Evolutionary conservation across 257 asterid species (phyloP).

Genomic region (Capsicum pubescens): DNA sequence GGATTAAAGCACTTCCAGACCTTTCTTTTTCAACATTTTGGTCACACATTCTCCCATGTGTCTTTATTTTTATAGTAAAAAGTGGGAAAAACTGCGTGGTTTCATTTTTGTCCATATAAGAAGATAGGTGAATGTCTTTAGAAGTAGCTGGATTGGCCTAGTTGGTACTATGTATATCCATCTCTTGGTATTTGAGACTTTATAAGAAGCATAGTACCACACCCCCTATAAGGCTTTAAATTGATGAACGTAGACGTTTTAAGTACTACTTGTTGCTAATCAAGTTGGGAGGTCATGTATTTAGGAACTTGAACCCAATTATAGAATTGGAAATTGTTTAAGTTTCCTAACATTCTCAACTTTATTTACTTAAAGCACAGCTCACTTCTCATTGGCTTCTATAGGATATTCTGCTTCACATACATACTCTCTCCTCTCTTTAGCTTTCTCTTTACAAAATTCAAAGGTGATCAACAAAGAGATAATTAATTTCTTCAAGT

Average conservation of each 20-base stretch:
- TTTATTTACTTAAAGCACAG: slow-evolving; percentile 41
- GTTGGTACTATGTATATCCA: background rate
- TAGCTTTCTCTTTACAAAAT: background rate
- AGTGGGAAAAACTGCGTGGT: background rate
- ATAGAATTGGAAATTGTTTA: background rate
- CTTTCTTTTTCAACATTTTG: slow-evolving; percentile 24
- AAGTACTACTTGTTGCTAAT: background rate
- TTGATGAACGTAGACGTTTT: background rate
- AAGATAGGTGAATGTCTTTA: background rate
- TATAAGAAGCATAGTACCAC: background rate
- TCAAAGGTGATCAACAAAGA: background rate
- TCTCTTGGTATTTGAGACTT: background rate
- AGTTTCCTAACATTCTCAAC: too few species aligned
- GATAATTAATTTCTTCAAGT: slow-evolving; percentile 17
- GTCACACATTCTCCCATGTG: slow-evolving; percentile 40
- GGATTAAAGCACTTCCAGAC: slow-evolving; percentile 58
- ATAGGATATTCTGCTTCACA: slow-evolving; percentile 45
- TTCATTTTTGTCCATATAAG: background rate
- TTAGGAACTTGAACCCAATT: slow-evolving; percentile 55
- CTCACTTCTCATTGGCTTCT: slow-evolving; percentile 68
- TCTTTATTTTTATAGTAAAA: background rate
- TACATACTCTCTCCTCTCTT: background rate
- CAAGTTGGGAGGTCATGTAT: slow-evolving; percentile 10
- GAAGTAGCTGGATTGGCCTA: background rate
- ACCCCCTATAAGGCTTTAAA: background rate